These are phyloP conservation scores for Ustilago trichophora DNA, from an alignment of 1,284 basidiomycete genomes.

Conservation along the genomic window DNA sequence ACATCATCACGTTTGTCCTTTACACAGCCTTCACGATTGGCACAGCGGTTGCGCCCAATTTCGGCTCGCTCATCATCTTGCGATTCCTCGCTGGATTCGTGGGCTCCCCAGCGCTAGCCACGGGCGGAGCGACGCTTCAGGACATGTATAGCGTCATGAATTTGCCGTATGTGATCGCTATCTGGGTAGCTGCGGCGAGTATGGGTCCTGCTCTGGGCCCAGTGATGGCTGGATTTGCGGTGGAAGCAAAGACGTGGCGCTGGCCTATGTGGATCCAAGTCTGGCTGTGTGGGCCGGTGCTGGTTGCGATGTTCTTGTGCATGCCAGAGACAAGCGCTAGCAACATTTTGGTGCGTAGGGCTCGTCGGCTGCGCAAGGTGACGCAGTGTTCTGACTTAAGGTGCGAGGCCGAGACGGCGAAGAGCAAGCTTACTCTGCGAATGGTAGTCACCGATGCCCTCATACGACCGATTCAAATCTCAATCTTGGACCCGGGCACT, in stretches of 20 bases:
- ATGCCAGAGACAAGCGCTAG: conserved; percentile 37
- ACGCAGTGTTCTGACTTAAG: conserved; percentile 14
- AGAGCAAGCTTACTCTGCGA: conserved; percentile 10
- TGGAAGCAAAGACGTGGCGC: conserved; percentile 59
- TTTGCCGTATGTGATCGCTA: conserved; percentile 22
- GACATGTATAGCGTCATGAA: conserved; percentile 41
- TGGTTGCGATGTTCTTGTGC: conserved; percentile 36
- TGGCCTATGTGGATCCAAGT: conserved; percentile 64
- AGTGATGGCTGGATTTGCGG: conserved; percentile 54
- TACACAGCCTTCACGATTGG: conserved; percentile 34
- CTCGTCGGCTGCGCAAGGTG: conserved; percentile 12
- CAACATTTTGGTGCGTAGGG: conserved; percentile 33
- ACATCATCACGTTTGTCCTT: conserved; percentile 18
- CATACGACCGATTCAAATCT: conserved; percentile 10
- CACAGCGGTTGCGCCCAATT: conserved; percentile 14
- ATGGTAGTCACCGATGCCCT: conserved; percentile 8
- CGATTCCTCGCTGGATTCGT: conserved; percentile 67
- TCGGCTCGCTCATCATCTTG: conserved; percentile 23
- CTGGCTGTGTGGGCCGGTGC: conserved; percentile 54
- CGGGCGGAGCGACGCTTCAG: conserved; percentile 57
- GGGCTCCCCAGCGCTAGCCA: conserved; percentile 65
- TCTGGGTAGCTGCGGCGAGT: conserved; percentile 17
- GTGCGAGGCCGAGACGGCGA: conserved; percentile 31
- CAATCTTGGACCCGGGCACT: conserved; percentile 38
- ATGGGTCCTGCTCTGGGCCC: conserved; percentile 56